These are phyloP conservation scores for Botryotinia narcissicola DNA, from an alignment of 2,329 filamentous ascomycete species.

Conservation along the genomic window DNA sequence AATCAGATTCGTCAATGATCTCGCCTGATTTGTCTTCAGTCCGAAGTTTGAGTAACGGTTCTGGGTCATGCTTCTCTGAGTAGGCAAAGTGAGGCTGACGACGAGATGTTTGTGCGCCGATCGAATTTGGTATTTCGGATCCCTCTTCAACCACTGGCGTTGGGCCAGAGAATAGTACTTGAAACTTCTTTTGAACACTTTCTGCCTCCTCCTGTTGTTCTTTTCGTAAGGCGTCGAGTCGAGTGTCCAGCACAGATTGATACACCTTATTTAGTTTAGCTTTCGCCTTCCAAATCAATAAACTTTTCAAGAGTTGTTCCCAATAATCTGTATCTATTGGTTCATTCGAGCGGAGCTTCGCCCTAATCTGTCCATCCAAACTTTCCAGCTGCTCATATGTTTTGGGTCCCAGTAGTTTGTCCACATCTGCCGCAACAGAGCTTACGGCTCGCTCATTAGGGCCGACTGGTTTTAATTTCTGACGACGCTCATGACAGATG, in stretches of 20 bases:
- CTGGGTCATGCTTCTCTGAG: conserved; percentile 56
- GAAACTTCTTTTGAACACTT: conserved; percentile 51
- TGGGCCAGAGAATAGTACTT: conserved; percentile 46
- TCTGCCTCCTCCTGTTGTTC: conserved; percentile 67
- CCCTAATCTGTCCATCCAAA: conserved; percentile 81
- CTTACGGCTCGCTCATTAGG: conserved; percentile 70
- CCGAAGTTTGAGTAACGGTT: conserved; percentile 62
- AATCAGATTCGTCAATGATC: conserved; percentile 55
- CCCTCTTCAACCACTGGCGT: conserved; percentile 34
- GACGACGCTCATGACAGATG: conserved; percentile 73
- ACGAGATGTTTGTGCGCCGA: conserved; percentile 21
- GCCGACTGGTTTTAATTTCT: conserved; percentile 59
- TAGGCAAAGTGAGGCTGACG: conserved; percentile 40
- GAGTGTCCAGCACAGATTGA: conserved; percentile 68
- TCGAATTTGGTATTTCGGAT: conserved; percentile 22
- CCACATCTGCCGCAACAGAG: conserved; percentile 83
- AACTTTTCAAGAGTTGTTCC: conserved; percentile 83
- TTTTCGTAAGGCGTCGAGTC: conserved; percentile 63
- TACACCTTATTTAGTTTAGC: conserved; percentile 78
- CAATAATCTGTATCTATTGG: conserved; percentile 93
- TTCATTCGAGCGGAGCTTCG: conserved; percentile 83
- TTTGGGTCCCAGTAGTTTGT: conserved; percentile 82
- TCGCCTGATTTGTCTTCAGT: conserved; percentile 61
- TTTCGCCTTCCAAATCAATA: conserved; percentile 89
- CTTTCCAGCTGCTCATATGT: conserved; percentile 80